These are phyloP conservation scores for Acer saccharum DNA, from an alignment of 345 rosid genomes.

Conservation along the genomic window DNA sequence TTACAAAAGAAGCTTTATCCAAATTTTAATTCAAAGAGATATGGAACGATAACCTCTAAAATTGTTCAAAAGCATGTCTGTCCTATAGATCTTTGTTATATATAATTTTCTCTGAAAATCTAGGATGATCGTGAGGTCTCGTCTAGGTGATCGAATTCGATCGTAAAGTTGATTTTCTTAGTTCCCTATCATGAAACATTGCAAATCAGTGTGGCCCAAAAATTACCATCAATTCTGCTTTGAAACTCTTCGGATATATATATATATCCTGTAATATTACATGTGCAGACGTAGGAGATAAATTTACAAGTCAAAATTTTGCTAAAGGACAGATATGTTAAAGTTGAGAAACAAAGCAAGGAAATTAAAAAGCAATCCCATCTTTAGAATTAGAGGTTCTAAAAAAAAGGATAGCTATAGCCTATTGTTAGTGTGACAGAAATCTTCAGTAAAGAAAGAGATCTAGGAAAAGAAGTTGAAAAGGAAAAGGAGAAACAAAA, in stretches of 20 bases:
- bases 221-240: background rate
- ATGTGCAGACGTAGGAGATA: background rate
- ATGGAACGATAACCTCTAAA: background rate
- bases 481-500: background rate
- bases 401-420: background rate
- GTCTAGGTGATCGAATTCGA: background rate
- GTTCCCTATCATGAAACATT: conserved; percentile 18
- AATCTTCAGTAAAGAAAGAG: conserved; percentile 11
- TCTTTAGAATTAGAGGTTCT: conserved; percentile 3
- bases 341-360: conserved; percentile 2
- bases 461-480: background rate
- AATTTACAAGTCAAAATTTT: background rate
- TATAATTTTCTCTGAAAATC: background rate
- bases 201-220: background rate
- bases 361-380: background rate
- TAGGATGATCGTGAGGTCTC: background rate
- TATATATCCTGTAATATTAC: background rate
- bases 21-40: background rate
- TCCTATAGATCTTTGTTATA: background rate
- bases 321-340: background rate
- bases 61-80: background rate
- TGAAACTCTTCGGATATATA: background rate
- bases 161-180: conserved; percentile 9
- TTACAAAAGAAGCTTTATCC: background rate
- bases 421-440: background rate